These are phyloP conservation scores for Xylariaceae sp. DNA, from an alignment of 2,329 filamentous ascomycete species.

Conservation along the genomic window DNA sequence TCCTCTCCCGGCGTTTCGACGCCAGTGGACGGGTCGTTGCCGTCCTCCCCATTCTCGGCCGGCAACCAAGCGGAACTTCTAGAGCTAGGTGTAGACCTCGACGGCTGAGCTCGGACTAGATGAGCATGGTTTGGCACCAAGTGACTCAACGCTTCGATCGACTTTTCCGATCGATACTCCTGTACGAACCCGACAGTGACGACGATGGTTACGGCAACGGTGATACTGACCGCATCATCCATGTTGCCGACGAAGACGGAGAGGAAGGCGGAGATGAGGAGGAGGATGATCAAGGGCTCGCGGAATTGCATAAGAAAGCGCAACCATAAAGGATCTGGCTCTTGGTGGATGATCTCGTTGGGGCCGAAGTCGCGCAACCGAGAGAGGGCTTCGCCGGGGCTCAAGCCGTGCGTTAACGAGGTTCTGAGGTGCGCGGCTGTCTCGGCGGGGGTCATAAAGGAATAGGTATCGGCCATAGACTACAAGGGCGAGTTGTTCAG, in stretches of 20 bases:
- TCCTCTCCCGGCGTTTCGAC: conserved; percentile 56
- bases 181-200: conserved; percentile 95
- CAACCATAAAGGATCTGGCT: conserved; percentile 89
- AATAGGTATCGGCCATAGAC: conserved; percentile 55
- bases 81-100: conserved; percentile 29
- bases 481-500: conserved; percentile 20
- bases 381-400: conserved; percentile 72
- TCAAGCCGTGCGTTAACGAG: conserved; percentile 76
- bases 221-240: conserved; percentile 93
- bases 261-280: conserved; percentile 80
- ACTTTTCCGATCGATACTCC: conserved; percentile 96
- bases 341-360: conserved; percentile 92
- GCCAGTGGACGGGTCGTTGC: conserved; percentile 46
- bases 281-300: conserved; percentile 87
- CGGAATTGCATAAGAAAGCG: conserved; percentile 96
- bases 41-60: conserved; percentile 37
- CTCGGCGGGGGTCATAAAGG: conserved; percentile 68
- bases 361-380: conserved; percentile 76
- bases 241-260: conserved; percentile 89
- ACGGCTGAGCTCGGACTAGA: conserved; percentile 63
- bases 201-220: conserved; percentile 92
- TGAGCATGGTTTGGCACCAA: conserved; percentile 94
- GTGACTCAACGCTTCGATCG: conserved; percentile 87
- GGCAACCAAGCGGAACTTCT: conserved; percentile 46
- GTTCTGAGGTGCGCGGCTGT: conserved; percentile 73